phyloP scores from a whole-genome alignment of 192 early-diverging fungal genomes.

The Coemansia sp. region DNA sequence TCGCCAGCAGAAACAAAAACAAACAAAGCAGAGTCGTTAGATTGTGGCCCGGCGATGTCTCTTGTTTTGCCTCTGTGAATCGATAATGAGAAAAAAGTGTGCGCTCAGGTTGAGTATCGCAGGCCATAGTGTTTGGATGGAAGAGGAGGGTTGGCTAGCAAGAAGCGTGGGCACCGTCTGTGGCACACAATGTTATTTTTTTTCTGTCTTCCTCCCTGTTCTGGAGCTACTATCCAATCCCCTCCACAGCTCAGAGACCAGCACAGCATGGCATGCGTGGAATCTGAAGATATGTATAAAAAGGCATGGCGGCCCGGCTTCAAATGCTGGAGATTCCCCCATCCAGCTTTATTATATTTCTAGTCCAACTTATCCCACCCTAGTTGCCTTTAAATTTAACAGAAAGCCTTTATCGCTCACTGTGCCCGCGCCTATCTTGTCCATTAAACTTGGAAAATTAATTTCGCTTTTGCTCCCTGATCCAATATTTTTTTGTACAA shows the following conservation, averaged over 20 bases:
- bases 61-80: neutral
- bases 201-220: neutral
- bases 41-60: neutral
- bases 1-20: neutral
- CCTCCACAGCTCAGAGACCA: neutral
- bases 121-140: neutral
- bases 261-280: neutral
- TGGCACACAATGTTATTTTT: neutral
- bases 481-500: neutral
- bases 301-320: neutral
- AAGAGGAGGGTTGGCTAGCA: neutral
- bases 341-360: conserved; percentile 14
- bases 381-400: conserved; percentile 9
- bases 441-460: neutral
- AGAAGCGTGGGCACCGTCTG: neutral
- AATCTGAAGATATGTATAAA: neutral
- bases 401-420: conserved; percentile 1
- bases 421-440: neutral
- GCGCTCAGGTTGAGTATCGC: neutral
- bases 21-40: neutral
- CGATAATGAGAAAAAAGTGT: neutral
- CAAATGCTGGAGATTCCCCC: neutral
- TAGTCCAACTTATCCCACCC: neutral
- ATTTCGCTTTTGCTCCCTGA: no score
- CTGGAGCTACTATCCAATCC: neutral